These are phyloP conservation scores for Fusarium papillatum DNA, from an alignment of 2,329 filamentous ascomycete genomes.

Conservation along the genomic window DNA sequence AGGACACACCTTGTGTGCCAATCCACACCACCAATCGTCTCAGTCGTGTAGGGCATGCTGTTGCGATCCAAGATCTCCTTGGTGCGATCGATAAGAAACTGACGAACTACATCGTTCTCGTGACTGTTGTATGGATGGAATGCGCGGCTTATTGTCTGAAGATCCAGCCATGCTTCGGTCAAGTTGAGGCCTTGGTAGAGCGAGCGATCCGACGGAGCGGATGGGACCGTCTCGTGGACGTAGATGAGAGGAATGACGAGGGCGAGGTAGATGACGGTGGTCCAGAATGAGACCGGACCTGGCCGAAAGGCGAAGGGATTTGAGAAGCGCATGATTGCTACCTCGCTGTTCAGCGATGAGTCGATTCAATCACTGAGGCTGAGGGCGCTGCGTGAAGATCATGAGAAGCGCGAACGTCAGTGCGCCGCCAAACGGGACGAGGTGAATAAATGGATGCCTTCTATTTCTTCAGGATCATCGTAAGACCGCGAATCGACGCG, in stretches of 20 bases:
- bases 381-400: constrained; percentile 5
- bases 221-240: constrained; percentile 82
- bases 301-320: constrained; percentile 84
- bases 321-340: constrained; percentile 44
- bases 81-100: constrained; percentile 81
- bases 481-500: constrained; percentile 13
- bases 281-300: constrained; percentile 85
- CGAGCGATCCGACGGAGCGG: constrained; percentile 66
- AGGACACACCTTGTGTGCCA: constrained; percentile 43
- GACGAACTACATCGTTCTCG: constrained; percentile 83
- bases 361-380: constrained; percentile 7
- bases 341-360: constrained; percentile 9
- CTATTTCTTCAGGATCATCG: constrained; percentile 31
- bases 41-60: constrained; percentile 60
- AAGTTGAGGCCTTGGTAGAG: constrained; percentile 77
- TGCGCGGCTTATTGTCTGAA: constrained; percentile 79
- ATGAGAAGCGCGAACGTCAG: constrained; percentile 17
- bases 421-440: constrained; percentile 6
- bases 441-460: constrained; percentile 6
- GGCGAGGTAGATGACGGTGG: constrained; percentile 81
- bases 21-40: constrained; percentile 50
- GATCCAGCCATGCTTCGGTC: constrained; percentile 87
- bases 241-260: constrained; percentile 80
- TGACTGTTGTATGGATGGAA: constrained; percentile 94
- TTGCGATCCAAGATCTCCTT: constrained; percentile 77